Evolutionary conservation across 257 asterid genomes (phyloP).

Genomic region (Salvia hispanica): DNA sequence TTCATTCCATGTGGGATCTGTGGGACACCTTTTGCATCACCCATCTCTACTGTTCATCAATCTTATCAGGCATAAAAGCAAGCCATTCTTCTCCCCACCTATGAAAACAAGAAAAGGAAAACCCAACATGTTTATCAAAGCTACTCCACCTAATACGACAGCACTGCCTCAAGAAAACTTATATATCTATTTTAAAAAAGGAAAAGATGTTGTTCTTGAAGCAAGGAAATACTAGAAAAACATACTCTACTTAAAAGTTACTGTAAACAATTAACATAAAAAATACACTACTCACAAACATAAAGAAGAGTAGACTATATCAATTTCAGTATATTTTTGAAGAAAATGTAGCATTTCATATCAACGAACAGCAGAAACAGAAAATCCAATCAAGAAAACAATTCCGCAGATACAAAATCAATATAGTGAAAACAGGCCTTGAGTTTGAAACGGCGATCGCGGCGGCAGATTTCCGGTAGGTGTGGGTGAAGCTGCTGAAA

Average conservation of each 20-base stretch:
- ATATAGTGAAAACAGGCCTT: slow-evolving; percentile 26
- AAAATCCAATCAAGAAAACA: neutral
- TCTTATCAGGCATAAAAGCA: slow-evolving; percentile 59
- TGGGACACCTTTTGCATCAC: slow-evolving; percentile 51
- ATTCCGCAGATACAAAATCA: neutral
- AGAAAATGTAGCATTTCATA: neutral
- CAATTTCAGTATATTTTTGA: neutral
- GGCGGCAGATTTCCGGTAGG: slow-evolving; percentile 10
- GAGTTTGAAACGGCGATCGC: slow-evolving; percentile 18
- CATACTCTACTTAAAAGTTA: neutral
- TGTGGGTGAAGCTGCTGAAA: slow-evolving; percentile 25
- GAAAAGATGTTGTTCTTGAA: neutral
- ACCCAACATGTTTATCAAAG: slow-evolving; percentile 17
- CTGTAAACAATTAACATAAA: neutral
- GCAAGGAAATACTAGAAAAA: neutral
- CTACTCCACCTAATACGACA: slow-evolving; percentile 5
- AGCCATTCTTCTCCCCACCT: slow-evolving; percentile 39
- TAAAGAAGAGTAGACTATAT: neutral
- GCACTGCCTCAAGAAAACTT: neutral
- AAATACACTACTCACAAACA: neutral
- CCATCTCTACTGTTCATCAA: slow-evolving; percentile 62
- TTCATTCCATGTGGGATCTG: slow-evolving; percentile 39
- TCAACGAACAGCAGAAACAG: slow-evolving; percentile 19
- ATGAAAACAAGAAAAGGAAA: slow-evolving; percentile 14
- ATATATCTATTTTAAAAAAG: neutral